Base-by-base conservation (phyloP, 1,139 yeast species). In the Yamadazyma atlantica region DNA sequence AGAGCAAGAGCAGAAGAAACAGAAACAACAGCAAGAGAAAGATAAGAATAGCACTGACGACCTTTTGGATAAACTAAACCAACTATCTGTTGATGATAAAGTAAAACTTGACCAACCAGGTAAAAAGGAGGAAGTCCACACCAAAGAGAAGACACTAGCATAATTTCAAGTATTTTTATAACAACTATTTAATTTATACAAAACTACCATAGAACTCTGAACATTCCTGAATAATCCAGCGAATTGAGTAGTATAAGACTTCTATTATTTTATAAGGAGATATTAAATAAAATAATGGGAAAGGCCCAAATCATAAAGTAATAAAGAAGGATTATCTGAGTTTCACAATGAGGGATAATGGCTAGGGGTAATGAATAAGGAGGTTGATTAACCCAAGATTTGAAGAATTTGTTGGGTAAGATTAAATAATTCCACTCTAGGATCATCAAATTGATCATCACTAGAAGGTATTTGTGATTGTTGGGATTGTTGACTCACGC, bases 401-500 rank as follows among this genome's bases (percentile, higher is more conserved):
- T 72, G 78, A 54, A 84, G 69, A 40, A 85, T 84, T 66, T 85
- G 94, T 58, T 82, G 88, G n/a, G 90, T 82, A 55, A 85, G 73
- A 55, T 82, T 83, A 56, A 80, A 82, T 51, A 84, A 73, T 59
- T 85, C 92, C 52, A 70, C 80, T 65, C 76, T 81, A 48, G 85
- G 84, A 59, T 77, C 85, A 45, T 80, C 85, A 41, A 56, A 65
- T 46, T 70, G 73, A 36, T 69, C 70, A 41, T 62, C 66, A 36
- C 48, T 49, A 24, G 39, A 40, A 15, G 45, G 27, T 7, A 41
- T 32, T 39, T 52, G 55, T 26, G 51, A 48, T 35, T 51, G 52
- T 46, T 62, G 66, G 23, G 58, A 45, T 51, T 68, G 75, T 53
- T 68, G 73, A 19, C 64, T 53, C 30, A 65, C 67, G 44, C 60